Evolutionary conservation across 2,329 filamentous ascomycete species (phyloP).

Genomic region (Sporothrix brunneoviolacea): DNA sequence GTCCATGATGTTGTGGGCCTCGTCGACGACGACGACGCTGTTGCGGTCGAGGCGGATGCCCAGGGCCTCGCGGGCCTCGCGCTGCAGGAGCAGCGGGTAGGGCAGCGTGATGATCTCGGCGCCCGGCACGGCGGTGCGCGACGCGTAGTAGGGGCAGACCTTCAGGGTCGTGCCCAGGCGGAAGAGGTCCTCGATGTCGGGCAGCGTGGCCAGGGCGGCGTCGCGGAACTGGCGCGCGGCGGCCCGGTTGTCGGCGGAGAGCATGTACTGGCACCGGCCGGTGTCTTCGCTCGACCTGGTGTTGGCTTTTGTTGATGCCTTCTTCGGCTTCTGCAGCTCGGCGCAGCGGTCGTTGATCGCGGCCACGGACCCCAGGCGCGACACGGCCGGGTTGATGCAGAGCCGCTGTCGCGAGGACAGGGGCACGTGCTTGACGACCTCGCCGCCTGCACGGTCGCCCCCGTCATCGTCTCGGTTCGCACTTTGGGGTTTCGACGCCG

Average conservation of each 20-base stretch:
- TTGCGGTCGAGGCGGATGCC: conserved; percentile 71
- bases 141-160: conserved; percentile 96
- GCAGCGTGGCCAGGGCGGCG: conserved; percentile 71
- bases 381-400: conserved; percentile 84
- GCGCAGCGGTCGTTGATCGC: conserved; percentile 92
- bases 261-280: conserved; percentile 60
- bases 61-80: conserved; percentile 77
- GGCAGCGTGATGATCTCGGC: conserved; percentile 89
- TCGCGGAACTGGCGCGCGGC: conserved; percentile 78
- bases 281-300: conserved; percentile 37
- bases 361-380: conserved; percentile 60
- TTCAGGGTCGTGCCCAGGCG: conserved; percentile 68
- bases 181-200: conserved; percentile 89
- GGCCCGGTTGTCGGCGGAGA: conserved; percentile 66
- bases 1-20: conserved; percentile 97
- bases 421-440: conserved; percentile 71
- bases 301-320: conserved; percentile 52
- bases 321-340: conserved; percentile 73
- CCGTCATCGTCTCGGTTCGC: neutral
- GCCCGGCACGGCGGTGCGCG: conserved; percentile 70
- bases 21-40: conserved; percentile 91
- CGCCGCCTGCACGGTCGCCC: conserved; percentile 30
- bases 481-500: neutral
- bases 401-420: conserved; percentile 79
- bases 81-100: conserved; percentile 84